A percentile compares a stretch with the other conserved stretches of the same genome.
These are phyloP conservation scores for Xylaria castorea DNA, from an alignment of 495 filamentous ascomycete genomes.

Conservation along the genomic window DNA sequence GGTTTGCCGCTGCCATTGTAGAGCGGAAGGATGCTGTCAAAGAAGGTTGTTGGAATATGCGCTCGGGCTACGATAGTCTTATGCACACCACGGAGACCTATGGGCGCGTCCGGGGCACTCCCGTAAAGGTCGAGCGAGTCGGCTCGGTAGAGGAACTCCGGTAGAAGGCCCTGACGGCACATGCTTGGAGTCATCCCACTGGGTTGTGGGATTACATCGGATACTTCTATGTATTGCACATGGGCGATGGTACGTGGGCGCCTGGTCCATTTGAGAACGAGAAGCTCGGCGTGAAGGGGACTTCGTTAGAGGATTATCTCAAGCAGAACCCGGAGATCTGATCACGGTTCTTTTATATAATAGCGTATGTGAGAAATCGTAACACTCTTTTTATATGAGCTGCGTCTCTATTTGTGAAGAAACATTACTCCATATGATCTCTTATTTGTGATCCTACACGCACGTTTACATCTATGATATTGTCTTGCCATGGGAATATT, in stretches of 20 bases:
- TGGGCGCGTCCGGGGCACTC: constrained; percentile 3
- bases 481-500: background rate
- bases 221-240: constrained; percentile 33
- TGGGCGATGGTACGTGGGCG: constrained; percentile 30
- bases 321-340: constrained; percentile 31
- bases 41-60: constrained; percentile 33
- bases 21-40: constrained; percentile 2
- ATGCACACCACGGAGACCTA: constrained; percentile 26
- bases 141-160: constrained; percentile 27
- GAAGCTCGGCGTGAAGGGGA: constrained; percentile 28
- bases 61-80: constrained; percentile 30
- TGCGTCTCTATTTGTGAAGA: background rate
- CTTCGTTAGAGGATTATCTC: constrained; percentile 30
- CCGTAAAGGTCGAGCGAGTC: constrained; percentile 28
- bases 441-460: background rate
- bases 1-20: constrained; percentile 27
- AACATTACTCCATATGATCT: background rate
- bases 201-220: constrained; percentile 35
- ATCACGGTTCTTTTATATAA: background rate
- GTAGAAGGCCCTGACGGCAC: constrained; percentile 22
- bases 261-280: constrained; percentile 32
- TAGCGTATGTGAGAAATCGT: background rate
- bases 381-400: background rate
- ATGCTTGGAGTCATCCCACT: constrained; percentile 18
- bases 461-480: background rate